Evolutionary conservation across 257 asterid species (phyloP).

Genomic region (Solanum ossicruentum): DNA sequence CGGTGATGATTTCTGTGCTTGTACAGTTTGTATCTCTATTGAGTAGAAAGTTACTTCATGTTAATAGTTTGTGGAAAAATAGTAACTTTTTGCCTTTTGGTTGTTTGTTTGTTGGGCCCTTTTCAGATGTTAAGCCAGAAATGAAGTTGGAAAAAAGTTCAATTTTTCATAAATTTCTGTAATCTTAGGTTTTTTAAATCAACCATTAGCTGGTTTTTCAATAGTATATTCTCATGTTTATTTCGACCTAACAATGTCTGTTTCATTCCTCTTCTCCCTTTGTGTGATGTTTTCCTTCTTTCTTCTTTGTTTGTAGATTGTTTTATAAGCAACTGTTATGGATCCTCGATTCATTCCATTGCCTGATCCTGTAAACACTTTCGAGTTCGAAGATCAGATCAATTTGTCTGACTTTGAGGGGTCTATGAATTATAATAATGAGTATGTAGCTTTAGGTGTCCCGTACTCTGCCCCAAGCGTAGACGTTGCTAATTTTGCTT

Average conservation of each 20-base stretch:
- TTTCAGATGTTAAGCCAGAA: neutral
- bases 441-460: constrained; percentile 31
- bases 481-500: constrained; percentile 18
- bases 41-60: neutral
- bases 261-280: neutral
- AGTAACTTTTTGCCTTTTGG: neutral
- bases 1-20: neutral
- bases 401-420: constrained; percentile 29
- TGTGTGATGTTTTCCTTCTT: neutral
- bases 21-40: neutral
- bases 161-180: neutral
- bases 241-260: neutral
- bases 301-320: constrained; percentile 7
- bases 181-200: neutral
- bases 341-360: constrained; percentile 32
- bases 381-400: constrained; percentile 20
- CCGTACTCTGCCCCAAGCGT: constrained; percentile 26
- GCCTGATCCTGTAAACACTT: constrained; percentile 17
- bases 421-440: constrained; percentile 17
- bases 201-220: neutral
- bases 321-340: constrained; percentile 23
- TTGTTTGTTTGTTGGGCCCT: neutral
- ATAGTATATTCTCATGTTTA: neutral
- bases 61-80: neutral
- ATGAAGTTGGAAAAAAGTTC: neutral